phyloP scores from a whole-genome alignment of 2,329 filamentous ascomycete genomes.

The Leptographium galeiforme region DNA sequence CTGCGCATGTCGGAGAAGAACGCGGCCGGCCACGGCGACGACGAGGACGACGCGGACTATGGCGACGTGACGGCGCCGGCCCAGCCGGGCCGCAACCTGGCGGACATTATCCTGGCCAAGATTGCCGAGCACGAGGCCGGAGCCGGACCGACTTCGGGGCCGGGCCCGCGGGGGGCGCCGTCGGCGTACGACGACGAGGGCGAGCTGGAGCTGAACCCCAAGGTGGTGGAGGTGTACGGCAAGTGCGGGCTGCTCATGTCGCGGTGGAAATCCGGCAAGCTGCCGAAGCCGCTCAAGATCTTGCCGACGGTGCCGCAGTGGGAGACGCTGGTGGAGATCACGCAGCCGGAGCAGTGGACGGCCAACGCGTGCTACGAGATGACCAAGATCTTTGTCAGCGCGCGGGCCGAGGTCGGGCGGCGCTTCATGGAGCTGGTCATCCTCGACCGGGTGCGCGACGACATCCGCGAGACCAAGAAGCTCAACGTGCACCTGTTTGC shows the following conservation, averaged over 20 bases:
- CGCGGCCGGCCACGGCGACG: slow-evolving; percentile 18
- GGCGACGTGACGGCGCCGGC: no score
- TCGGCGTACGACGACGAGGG: slow-evolving; percentile 62
- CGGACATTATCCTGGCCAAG: slow-evolving; percentile 85
- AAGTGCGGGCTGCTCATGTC: slow-evolving; percentile 80
- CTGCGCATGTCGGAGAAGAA: slow-evolving; percentile 5
- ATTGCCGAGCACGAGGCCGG: slow-evolving; percentile 78
- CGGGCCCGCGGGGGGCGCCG: slow-evolving; percentile 23
- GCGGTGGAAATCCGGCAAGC: slow-evolving; percentile 80
- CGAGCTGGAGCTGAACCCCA: slow-evolving; percentile 65
- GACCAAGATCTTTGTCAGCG: slow-evolving; percentile 82
- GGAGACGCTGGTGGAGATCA: slow-evolving; percentile 26
- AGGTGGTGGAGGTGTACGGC: slow-evolving; percentile 87
- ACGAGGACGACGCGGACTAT: no score
- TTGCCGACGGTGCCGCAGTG: slow-evolving; percentile 84
- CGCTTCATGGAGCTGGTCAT: slow-evolving; percentile 78
- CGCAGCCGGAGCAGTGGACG: slow-evolving; percentile 52
- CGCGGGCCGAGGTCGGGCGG: slow-evolving; percentile 66
- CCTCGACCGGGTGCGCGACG: slow-evolving; percentile 79
- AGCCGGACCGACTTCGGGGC: background rate
- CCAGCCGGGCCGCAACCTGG: slow-evolving; percentile 54
- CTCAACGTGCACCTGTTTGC: slow-evolving; percentile 94
- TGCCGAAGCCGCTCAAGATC: slow-evolving; percentile 97
- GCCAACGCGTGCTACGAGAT: slow-evolving; percentile 74
- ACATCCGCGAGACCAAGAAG: slow-evolving; percentile 89